These are phyloP conservation scores for Xylaria acuta DNA, from an alignment of 495 filamentous ascomycete species.

Conservation along the genomic window DNA sequence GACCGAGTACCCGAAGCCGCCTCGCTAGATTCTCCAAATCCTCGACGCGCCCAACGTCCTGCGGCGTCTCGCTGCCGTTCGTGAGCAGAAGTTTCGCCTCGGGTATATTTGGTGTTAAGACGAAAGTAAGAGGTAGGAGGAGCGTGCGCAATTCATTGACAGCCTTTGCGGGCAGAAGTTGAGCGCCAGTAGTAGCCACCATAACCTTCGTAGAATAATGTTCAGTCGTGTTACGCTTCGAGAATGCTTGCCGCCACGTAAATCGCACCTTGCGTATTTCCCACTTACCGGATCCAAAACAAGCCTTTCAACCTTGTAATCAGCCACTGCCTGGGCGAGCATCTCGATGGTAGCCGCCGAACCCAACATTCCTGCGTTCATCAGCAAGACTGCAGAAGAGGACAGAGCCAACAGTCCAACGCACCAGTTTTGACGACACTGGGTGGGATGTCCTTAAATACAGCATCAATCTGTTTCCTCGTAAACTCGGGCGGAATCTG, in stretches of 20 bases:
- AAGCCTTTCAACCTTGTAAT: slow-evolving; percentile 64
- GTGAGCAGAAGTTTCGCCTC: slow-evolving; percentile 80
- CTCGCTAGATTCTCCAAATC: slow-evolving; percentile 73
- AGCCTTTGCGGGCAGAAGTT: slow-evolving; percentile 74
- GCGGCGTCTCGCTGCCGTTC: slow-evolving; percentile 55
- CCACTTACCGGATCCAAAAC: slow-evolving; percentile 82
- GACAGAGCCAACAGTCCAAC: slow-evolving; percentile 24
- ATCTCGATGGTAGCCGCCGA: slow-evolving; percentile 76
- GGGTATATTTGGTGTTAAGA: slow-evolving; percentile 91
- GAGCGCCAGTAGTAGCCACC: slow-evolving; percentile 84
- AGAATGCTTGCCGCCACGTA: background rate
- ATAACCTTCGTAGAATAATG: slow-evolving; percentile 68
- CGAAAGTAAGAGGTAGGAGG: slow-evolving; percentile 76
- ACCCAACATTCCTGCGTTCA: slow-evolving; percentile 80
- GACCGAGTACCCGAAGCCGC: slow-evolving; percentile 69
- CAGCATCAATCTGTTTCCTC: slow-evolving; percentile 81
- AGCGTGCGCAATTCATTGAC: slow-evolving; percentile 66
- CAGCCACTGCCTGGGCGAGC: slow-evolving; percentile 69
- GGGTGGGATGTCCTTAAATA: slow-evolving; percentile 80
- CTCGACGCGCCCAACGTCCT: slow-evolving; percentile 58
- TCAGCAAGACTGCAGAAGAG: background rate
- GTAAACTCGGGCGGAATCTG: slow-evolving; percentile 79
- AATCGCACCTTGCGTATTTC: background rate
- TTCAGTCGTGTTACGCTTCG: background rate
- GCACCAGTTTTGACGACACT: slow-evolving; percentile 92